phyloP scores from a whole-genome alignment of 139 green algal genomes.

The Tetratostichococcus sp. region DNA sequence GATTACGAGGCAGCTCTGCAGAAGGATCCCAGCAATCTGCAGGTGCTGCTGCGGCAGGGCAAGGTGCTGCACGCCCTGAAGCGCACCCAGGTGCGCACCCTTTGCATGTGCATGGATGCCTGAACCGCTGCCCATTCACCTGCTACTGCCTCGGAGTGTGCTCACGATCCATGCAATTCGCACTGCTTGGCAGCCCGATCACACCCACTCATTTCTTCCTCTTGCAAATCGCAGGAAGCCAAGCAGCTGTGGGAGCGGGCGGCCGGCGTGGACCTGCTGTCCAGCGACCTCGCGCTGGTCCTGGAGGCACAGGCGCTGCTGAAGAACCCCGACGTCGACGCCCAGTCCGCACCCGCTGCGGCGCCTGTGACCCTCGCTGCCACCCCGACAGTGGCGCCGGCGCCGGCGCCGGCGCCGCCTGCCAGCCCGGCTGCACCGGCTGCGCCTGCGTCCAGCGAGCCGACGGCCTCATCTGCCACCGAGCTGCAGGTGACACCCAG shows the following conservation, averaged over 20 bases:
- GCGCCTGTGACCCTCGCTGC: neutral
- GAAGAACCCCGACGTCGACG: neutral
- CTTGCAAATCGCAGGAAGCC: slow-evolving; percentile 20
- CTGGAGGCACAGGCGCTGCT: slow-evolving; percentile 29
- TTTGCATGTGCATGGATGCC: neutral
- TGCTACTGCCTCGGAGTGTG: too few species aligned
- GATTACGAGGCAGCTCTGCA: slow-evolving; percentile 58
- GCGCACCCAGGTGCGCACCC: slow-evolving; percentile 39
- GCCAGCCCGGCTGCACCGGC: neutral
- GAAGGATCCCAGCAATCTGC: slow-evolving; percentile 10
- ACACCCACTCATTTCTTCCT: too few species aligned
- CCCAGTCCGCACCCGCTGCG: neutral
- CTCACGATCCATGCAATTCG: neutral
- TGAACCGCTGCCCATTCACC: neutral
- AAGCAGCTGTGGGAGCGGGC: slow-evolving; percentile 13
- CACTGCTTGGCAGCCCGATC: too few species aligned
- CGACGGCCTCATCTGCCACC: neutral
- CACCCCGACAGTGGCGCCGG: neutral
- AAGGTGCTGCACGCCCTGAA: slow-evolving; percentile 54
- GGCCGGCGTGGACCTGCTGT: neutral
- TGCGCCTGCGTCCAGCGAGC: neutral
- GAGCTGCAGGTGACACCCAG: slow-evolving; percentile 1
- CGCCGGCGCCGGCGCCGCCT: neutral
- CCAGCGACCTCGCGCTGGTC: slow-evolving; percentile 6
- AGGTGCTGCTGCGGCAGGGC: slow-evolving; percentile 54